Conservation (phyloP, 2,329 filamentous ascomycete genomes). For the Monosporascus sp. region DNA sequence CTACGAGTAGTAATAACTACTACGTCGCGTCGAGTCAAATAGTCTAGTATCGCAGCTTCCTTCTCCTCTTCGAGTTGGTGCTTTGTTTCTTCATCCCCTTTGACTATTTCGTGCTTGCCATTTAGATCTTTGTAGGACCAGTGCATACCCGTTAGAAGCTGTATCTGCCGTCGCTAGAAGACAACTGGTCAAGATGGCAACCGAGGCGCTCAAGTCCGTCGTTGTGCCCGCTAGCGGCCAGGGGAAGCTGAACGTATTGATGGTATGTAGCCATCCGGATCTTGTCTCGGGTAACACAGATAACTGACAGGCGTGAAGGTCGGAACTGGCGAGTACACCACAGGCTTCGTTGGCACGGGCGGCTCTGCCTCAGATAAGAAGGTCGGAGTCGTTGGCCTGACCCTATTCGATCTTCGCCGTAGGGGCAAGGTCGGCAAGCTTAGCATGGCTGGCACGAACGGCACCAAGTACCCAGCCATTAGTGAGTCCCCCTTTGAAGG, state of each 20-base stretch:
- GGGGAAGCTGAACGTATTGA: conserved; percentile 60
- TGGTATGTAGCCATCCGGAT: conserved; percentile 43
- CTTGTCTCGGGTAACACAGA: not conserved
- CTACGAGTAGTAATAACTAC: not conserved
- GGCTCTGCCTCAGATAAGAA: conserved; percentile 92
- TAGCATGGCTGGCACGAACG: conserved; percentile 86
- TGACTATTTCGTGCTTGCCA: no score
- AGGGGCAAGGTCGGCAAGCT: conserved; percentile 83
- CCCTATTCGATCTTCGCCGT: conserved; percentile 81
- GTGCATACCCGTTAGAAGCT: not conserved
- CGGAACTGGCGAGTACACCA: conserved; percentile 95
- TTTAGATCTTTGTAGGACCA: no score
- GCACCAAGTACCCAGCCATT: conserved; percentile 86
- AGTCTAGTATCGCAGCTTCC: not conserved
- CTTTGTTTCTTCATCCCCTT: no score
- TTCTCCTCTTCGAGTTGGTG: not conserved
- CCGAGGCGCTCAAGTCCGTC: conserved; percentile 16
- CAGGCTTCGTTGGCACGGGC: conserved; percentile 81
- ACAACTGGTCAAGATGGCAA: conserved; percentile 10
- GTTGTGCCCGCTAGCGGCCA: conserved; percentile 9
- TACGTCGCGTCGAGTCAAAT: not conserved
- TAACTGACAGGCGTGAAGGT: conserved; percentile 44
- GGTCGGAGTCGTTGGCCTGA: conserved; percentile 86
- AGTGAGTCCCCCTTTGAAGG: conserved; percentile 47
- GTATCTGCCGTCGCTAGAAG: not conserved